A percentile compares a stretch with the other conserved stretches of the same genome.
phyloP scores from a whole-genome alignment of 2,329 filamentous ascomycete genomes.

The Sarocladiaceae sp. region DNA sequence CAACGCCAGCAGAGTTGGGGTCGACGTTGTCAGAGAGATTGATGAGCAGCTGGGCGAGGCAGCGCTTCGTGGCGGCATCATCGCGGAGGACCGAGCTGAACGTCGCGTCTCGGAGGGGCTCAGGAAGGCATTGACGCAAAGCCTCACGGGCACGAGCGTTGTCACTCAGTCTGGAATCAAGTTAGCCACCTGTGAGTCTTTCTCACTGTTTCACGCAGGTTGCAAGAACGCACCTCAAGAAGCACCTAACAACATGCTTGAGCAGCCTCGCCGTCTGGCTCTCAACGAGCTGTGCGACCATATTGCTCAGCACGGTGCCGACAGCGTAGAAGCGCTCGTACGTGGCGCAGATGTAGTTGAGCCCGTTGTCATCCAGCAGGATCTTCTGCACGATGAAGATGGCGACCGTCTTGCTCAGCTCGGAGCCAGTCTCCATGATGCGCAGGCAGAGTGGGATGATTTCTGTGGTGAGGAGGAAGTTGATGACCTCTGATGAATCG shows the following conservation, averaged over 20 bases:
- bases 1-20: conserved; percentile 23
- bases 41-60: conserved; percentile 92
- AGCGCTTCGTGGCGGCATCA: conserved; percentile 95
- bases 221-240: conserved; percentile 64
- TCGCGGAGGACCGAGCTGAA: conserved; percentile 95
- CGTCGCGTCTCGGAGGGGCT: conserved; percentile 96
- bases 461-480: conserved; percentile 95
- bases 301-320: conserved; percentile 94
- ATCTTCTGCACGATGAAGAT: conserved; percentile 99
- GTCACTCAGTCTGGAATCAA: conserved; percentile 67
- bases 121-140: conserved; percentile 88
- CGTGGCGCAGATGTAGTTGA: conserved; percentile 97
- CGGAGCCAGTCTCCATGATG: conserved; percentile 98
- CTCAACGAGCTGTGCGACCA: conserved; percentile 96
- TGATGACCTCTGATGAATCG: conserved; percentile 96
- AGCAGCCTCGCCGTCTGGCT: conserved; percentile 92
- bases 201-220: too few relatives aligned
- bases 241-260: conserved; percentile 97
- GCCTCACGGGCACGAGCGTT: conserved; percentile 94
- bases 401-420: conserved; percentile 96
- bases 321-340: conserved; percentile 99
- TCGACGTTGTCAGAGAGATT: conserved; percentile 88
- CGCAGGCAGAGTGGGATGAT: conserved; percentile 96
- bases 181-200: too few relatives aligned
- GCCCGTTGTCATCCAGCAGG: conserved; percentile 86